These are phyloP conservation scores for Aspergillus chevalieri DNA, from an alignment of 2,329 filamentous ascomycete species.

Conservation along the genomic window DNA sequence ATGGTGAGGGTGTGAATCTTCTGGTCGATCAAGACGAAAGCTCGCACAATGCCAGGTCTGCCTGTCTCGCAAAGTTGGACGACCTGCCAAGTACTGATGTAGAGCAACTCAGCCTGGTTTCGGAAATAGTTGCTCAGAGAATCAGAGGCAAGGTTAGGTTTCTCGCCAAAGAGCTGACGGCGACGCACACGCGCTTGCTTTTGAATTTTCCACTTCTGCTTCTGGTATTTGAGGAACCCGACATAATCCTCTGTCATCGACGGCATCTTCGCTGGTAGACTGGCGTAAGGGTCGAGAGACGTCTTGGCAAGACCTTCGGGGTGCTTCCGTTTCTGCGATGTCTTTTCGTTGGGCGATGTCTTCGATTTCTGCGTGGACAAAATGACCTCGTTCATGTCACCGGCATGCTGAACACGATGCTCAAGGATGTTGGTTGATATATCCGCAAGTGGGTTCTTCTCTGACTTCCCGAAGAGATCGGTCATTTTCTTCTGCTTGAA, in stretches of 20 bases:
- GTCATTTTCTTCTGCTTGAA: slow-evolving; percentile 99
- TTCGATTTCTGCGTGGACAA: slow-evolving; percentile 64
- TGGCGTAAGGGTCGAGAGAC: slow-evolving; percentile 70
- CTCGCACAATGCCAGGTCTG: slow-evolving; percentile 76
- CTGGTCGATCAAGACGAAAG: slow-evolving; percentile 86
- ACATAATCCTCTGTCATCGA: slow-evolving; percentile 78
- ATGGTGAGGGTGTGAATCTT: slow-evolving; percentile 86
- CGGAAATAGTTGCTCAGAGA: slow-evolving; percentile 69
- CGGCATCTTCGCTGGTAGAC: slow-evolving; percentile 77
- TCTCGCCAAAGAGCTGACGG: slow-evolving; percentile 88
- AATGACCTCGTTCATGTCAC: slow-evolving; percentile 68
- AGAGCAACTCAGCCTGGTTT: slow-evolving; percentile 84
- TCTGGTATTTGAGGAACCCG: slow-evolving; percentile 87
- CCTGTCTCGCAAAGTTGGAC: slow-evolving; percentile 79
- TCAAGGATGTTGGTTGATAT: slow-evolving; percentile 59
- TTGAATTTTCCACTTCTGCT: slow-evolving; percentile 98
- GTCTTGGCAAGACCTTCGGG: slow-evolving; percentile 58
- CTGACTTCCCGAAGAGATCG: slow-evolving; percentile 64
- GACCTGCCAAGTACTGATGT: slow-evolving; percentile 91
- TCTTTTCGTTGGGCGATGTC: slow-evolving; percentile 51
- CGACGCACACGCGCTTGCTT: slow-evolving; percentile 80
- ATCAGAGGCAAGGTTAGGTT: slow-evolving; percentile 55
- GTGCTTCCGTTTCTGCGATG: slow-evolving; percentile 64
- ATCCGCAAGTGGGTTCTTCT: slow-evolving; percentile 65
- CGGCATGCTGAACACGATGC: slow-evolving; percentile 49